Percentiles rank a stretch among this genome's conserved stretches.
phyloP scores from a whole-genome alignment of 805 yeast genomes.

The Ogataea pignaliae region DNA sequence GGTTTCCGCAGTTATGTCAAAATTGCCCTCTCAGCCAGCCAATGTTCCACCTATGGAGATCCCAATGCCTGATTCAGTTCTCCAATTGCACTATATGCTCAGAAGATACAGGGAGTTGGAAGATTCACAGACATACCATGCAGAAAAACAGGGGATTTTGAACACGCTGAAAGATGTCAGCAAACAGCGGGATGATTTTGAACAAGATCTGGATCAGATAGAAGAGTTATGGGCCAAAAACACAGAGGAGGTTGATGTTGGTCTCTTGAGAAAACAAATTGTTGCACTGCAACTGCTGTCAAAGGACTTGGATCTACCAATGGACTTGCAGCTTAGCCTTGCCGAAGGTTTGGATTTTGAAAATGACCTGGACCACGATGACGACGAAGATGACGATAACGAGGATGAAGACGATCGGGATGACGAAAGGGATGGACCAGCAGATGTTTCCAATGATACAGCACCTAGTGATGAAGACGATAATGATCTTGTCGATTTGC shows the following conservation, averaged over 20 bases:
- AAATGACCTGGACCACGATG: background rate
- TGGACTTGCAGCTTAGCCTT: constrained; percentile 38
- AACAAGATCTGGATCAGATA: constrained; percentile 25
- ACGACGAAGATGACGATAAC: constrained; percentile 1
- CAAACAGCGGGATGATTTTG: constrained; percentile 35
- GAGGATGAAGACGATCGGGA: background rate
- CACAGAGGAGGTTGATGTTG: constrained; percentile 36
- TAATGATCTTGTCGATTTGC: constrained; percentile 7
- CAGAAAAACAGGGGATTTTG: constrained; percentile 43
- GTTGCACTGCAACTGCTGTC: constrained; percentile 61
- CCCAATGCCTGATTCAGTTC: constrained; percentile 22
- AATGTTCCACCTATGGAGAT: constrained; percentile 14
- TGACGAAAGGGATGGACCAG: background rate
- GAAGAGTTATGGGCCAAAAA: constrained; percentile 25
- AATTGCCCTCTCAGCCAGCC: background rate
- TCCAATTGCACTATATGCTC: constrained; percentile 24
- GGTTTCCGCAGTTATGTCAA: too few species aligned
- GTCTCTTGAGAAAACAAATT: constrained; percentile 52
- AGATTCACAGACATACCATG: constrained; percentile 14
- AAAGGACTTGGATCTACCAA: constrained; percentile 62
- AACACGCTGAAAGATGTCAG: constrained; percentile 37
- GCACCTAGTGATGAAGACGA: background rate
- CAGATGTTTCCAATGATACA: too few species aligned
- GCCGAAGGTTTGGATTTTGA: constrained; percentile 16
- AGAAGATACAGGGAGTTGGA: constrained; percentile 27